Evolutionary conservation across 106 monocot genomes (phyloP).

Genomic region (Cymbidium sinense): DNA sequence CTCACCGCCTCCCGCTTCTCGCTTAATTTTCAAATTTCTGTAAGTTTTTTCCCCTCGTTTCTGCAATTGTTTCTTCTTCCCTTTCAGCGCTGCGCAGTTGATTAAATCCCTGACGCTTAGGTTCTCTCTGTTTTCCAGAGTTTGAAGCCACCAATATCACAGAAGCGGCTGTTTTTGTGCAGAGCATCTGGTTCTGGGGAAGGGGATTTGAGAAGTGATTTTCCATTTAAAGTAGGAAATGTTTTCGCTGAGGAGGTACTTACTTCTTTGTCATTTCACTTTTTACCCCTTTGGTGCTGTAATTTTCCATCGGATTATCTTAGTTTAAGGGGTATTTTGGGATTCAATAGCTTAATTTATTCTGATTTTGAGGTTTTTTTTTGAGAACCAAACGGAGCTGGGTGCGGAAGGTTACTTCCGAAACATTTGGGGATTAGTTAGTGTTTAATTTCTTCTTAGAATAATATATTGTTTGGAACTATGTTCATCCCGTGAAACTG

Average conservation of each 20-base stretch:
- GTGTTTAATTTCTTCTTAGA: neutral
- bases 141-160: conserved; percentile 14
- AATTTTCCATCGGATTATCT: neutral
- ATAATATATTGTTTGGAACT: neutral
- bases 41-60: conserved; percentile 2
- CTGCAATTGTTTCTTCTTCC: neutral
- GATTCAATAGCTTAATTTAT: neutral
- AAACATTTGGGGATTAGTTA: neutral
- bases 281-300: neutral
- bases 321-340: neutral
- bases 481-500: neutral
- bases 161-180: conserved; percentile 13
- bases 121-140: conserved; percentile 16
- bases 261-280: neutral
- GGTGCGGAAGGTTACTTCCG: no score
- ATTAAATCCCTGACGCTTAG: neutral
- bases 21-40: conserved; percentile 20
- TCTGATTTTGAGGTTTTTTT: conserved; percentile 2
- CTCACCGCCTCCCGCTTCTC: conserved; percentile 7
- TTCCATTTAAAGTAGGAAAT: conserved; percentile 23
- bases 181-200: conserved; percentile 28
- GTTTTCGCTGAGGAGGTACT: conserved; percentile 59
- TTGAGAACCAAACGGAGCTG: neutral
- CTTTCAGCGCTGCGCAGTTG: neutral
- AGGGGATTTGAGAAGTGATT: conserved; percentile 23